Evolutionary conservation across 306 rosid genomes (phyloP).

Genomic region (Hippophae gyantsensis): DNA sequence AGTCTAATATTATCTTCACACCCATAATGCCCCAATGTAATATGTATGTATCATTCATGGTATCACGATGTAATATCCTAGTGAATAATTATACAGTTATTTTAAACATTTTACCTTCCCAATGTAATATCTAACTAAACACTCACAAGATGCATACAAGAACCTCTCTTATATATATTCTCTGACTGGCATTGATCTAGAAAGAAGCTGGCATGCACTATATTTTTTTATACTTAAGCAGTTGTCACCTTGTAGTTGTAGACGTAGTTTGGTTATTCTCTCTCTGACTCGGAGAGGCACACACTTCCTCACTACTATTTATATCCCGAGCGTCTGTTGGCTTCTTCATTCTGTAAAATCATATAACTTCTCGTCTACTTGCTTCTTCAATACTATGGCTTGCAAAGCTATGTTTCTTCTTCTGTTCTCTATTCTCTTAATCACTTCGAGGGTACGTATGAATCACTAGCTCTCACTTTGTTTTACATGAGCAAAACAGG

Average conservation of each 20-base stretch:
- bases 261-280: too few species aligned
- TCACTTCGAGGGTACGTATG: slow-evolving; percentile 28
- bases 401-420: slow-evolving; percentile 32
- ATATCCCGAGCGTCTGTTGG: slow-evolving; percentile 5
- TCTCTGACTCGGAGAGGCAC: neutral
- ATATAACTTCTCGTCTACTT: slow-evolving; percentile 2
- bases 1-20: too few species aligned
- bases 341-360: neutral
- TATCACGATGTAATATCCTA: too few species aligned
- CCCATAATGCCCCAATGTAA: too few species aligned
- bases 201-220: slow-evolving; percentile 14
- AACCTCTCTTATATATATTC: too few species aligned
- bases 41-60: too few species aligned
- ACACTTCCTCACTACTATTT: slow-evolving; percentile 25
- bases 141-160: too few species aligned
- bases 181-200: too few species aligned
- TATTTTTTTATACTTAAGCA: neutral
- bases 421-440: slow-evolving; percentile 27
- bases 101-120: too few species aligned
- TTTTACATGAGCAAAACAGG: neutral
- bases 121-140: too few species aligned
- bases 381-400: slow-evolving; percentile 29
- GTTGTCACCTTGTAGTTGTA: too few species aligned
- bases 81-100: too few species aligned
- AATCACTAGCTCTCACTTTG: neutral